Base-by-base conservation (phyloP, 306 rosid genomes). In the Dicorynia guianensis region DNA sequence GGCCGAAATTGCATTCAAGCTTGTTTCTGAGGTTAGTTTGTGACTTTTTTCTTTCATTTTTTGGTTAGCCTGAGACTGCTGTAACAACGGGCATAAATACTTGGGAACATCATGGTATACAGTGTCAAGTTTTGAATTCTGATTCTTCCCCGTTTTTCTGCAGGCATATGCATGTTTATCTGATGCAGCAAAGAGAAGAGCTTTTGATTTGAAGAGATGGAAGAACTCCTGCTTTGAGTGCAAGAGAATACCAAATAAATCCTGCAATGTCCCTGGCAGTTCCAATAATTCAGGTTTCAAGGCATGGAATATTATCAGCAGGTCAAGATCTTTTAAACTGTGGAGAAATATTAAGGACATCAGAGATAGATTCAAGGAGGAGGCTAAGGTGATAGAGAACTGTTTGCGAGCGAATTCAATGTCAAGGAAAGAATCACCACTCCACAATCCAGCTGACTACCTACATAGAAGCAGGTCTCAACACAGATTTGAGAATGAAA, bases 1-100 rank as follows among this genome's bases (percentile, higher is more conserved):
- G 71, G 93, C 99, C 61, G 97, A 92, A 83, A 80, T 81, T 58
- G 97, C 99, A 9, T 95, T 95, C 92, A 90, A 87, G 75, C 92
- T 92, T 84, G 92, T 92, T 69, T 92, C 89, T 40, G 90, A 95
- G 97, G 97, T 92, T 80, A 50, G 92, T 79, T 74, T 81, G 36
- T 58, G 44, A 52, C n/a, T 46, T 44, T 46, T 54, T 0, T 47
- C 58, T 49, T 71, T 8, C 25, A 35, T 15, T 25, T 9, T 11
- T 63, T 14, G 36, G 18, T 39, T 47, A 72, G 33, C 18, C 38
- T 54, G 64, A 19, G 3, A 38, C 20, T 77, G 36, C 7, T 46
- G 43, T 61, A 78, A 52, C 72, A 71, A 43, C 34, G 69, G 63
- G 6, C 42, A 15, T 3, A 17, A 69, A 34, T 14, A 15, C 53